These are phyloP conservation scores for Saccharomycopsis guyanensis DNA, from an alignment of 805 yeast genomes.

Conservation along the genomic window DNA sequence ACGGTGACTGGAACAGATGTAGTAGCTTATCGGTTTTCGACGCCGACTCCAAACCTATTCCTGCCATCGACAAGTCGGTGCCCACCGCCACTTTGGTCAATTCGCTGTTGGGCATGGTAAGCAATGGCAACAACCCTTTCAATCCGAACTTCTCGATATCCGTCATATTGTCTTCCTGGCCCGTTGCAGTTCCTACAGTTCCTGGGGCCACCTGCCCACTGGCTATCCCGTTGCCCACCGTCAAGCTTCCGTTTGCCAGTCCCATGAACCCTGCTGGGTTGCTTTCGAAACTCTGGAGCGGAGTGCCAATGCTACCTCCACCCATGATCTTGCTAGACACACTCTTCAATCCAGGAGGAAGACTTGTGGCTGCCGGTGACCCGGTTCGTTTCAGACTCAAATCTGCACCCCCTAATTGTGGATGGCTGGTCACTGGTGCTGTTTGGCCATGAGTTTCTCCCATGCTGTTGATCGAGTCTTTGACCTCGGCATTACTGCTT, in stretches of 20 bases:
- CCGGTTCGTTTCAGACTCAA: not conserved
- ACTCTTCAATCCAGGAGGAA: slow-evolving; percentile 6
- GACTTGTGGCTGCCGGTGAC: slow-evolving; percentile 5
- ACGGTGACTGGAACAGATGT: slow-evolving; percentile 77
- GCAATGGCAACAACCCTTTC: slow-evolving; percentile 50
- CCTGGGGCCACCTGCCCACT: slow-evolving; percentile 5
- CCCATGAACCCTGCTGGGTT: not conserved
- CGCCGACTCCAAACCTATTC: slow-evolving; percentile 46
- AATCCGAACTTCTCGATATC: slow-evolving; percentile 63
- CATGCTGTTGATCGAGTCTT: no score
- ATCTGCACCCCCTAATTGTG: slow-evolving; percentile 12
- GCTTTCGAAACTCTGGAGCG: not conserved
- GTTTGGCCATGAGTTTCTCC: slow-evolving; percentile 1
- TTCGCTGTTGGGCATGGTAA: slow-evolving; percentile 56
- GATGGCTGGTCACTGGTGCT: slow-evolving; percentile 10
- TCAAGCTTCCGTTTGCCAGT: not conserved
- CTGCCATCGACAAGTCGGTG: slow-evolving; percentile 60
- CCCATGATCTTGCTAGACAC: not conserved
- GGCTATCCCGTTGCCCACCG: slow-evolving; percentile 2
- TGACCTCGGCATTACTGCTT: no score
- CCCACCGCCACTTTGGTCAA: slow-evolving; percentile 65
- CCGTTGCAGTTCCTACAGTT: slow-evolving; percentile 7
- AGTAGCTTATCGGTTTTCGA: slow-evolving; percentile 37
- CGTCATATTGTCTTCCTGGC: slow-evolving; percentile 24
- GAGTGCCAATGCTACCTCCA: not conserved